Base-by-base conservation (phyloP, 2,329 filamentous ascomycete species). In the Claviceps pazoutovae region DNA sequence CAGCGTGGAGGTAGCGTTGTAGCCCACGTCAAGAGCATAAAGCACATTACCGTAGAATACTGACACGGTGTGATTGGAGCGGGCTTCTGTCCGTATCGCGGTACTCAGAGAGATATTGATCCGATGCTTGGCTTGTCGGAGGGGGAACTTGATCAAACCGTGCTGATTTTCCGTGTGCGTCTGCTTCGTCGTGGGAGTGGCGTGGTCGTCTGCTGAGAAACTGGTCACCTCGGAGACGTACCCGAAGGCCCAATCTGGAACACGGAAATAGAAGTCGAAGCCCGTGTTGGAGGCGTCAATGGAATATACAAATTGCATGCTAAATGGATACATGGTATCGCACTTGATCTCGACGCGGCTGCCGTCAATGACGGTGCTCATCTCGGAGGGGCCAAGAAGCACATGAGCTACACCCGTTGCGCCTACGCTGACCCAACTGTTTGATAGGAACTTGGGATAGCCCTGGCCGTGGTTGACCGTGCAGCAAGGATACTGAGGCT, bases 391-490 rank as follows among this genome's bases (percentile, higher is more conserved):
- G 7, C 69, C 64, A 3, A 80, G 70, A 1, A 80, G 62, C 0
- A 68, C 68, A 58, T 80, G 76, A 1, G 68, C 72, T 14, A 80
- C 57, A 2, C 72, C 72, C n/a, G 65, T 63, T 2, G 64, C 57
- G 3, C 69, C 71, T 3, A 67, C 60, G 9, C 57, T 59, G 5
- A 73, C 68, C 62, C 69, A 80, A 53, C 70, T 71, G 52, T 70
- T 66, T 9, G 73, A 61, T 59, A 75, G 59, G 52, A 75, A 79
- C 56, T 80, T 80, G 0, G 78, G 75, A 54, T 73, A 77, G 8
- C 73, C 78, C 57, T 79, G 75, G 1, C 71, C 72, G 56, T 79
- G 74, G 53, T 80, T 80, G 53, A 80, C 77, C 1, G 76, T 78
- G 56, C 77, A 80, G 61, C 76, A 80, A 1, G 73, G 72, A 46